Evolutionary conservation across 345 rosid species (phyloP).

Genomic region (Erucastrum elatum): DNA sequence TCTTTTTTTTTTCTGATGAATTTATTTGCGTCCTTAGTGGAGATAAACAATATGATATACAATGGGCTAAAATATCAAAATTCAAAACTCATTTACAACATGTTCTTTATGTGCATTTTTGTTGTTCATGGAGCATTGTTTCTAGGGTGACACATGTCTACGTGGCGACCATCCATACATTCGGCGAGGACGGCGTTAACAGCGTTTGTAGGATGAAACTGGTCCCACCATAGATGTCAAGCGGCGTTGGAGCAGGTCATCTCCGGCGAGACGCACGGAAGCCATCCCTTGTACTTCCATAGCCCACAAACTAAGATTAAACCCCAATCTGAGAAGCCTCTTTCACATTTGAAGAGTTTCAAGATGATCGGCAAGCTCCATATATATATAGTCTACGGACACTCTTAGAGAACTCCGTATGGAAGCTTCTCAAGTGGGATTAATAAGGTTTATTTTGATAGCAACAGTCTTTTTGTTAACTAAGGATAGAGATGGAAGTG

Average conservation of each 20-base stretch:
- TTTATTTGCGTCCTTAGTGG: no score
- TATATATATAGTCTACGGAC: neutral
- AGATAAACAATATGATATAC: no score
- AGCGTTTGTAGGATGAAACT: conserved; percentile 83
- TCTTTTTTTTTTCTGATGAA: no score
- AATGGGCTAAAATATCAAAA: neutral
- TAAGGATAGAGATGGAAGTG: neutral
- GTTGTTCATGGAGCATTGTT: conserved; percentile 42
- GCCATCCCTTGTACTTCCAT: conserved; percentile 79
- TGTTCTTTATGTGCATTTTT: neutral
- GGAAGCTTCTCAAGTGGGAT: neutral
- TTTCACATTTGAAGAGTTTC: neutral
- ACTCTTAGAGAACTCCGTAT: neutral
- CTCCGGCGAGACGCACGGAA: conserved; percentile 70
- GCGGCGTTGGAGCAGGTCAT: conserved; percentile 78
- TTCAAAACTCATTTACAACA: neutral
- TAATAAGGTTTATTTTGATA: neutral
- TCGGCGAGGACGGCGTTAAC: conserved; percentile 82
- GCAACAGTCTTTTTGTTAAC: neutral
- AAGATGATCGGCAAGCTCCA: neutral
- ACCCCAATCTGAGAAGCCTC: neutral
- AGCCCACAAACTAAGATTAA: neutral
- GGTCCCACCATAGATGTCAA: conserved; percentile 85
- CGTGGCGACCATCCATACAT: conserved; percentile 77
- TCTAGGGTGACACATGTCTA: conserved; percentile 77